Base-by-base conservation (phyloP, 2,329 filamentous ascomycete genomes). In the Phialophora macrospora region DNA sequence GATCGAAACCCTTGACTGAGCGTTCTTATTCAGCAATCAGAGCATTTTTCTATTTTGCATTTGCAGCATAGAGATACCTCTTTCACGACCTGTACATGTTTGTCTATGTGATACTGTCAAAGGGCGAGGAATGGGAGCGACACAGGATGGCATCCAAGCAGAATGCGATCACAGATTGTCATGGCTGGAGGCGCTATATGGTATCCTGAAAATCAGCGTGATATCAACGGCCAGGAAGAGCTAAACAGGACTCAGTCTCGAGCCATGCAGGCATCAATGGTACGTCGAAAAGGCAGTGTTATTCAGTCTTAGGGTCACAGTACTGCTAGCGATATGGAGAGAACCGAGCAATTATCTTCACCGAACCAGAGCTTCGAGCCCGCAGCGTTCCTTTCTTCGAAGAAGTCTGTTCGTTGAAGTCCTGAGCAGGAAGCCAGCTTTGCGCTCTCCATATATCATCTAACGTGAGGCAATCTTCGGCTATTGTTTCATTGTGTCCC, bases 21-120 rank as follows among this genome's bases (percentile, higher is more conserved):
- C 48, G 44, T 60, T 38, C 30, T 41, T 60, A 60, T 41, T 14
- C 26, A 20, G 24, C 22, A n/a, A 24, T 44, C 28, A 22, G 58
- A 9, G 20, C 28, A 28, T 26, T 22, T 24, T 41, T 54, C 30
- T 5, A 26, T 51, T 49, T 44, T 41, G 30, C 17, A 14, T 51
- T 54, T 32, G 34, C 28, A 44, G 58, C 24, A 24, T 26, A 52
- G 28, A 54, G 58, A 54, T 52, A 60, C 58, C 58, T 46, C 46
- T n/a, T 48, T 30, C n/a, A 54, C 51, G 30, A 41, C n/a, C 22
- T 44, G 58, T 41, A 44, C 24, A 28, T 38, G 28, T 60, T 60
- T 41, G 22, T 38, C 7, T 20, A 34, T 17, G 14, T 34, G n/a
- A 41, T 22, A 26, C 20, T 51, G 14, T 59, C 22, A 30, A 38